Conservation (phyloP, 1,139 yeast species). For the Debaryomyces sp. region DNA sequence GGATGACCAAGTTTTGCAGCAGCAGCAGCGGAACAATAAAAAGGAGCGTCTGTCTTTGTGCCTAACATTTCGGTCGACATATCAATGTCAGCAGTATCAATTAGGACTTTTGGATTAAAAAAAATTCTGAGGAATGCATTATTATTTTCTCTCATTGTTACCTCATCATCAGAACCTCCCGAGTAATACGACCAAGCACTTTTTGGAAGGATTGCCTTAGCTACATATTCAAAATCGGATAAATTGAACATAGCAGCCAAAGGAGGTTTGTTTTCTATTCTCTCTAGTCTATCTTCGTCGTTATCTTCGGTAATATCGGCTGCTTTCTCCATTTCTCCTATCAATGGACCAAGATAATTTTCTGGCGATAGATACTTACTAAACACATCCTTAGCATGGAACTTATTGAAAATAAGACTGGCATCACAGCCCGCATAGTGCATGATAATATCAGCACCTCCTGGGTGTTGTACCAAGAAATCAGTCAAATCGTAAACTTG, state of each 20-base stretch:
- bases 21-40: constrained; percentile 62
- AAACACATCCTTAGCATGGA: constrained; percentile 19
- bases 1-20: constrained; percentile 57
- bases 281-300: constrained; percentile 9
- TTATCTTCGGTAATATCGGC: constrained; percentile 17
- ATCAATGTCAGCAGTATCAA: constrained; percentile 58
- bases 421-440: constrained; percentile 35
- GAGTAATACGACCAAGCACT: constrained; percentile 87
- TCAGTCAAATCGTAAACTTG: constrained; percentile 33
- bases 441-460: constrained; percentile 27
- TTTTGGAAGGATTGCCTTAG: constrained; percentile 65
- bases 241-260: constrained; percentile 29
- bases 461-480: constrained; percentile 28
- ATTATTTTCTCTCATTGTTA: constrained; percentile 81
- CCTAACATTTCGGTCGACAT: constrained; percentile 57
- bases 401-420: constrained; percentile 18
- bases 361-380: constrained; percentile 12
- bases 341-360: constrained; percentile 18
- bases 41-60: constrained; percentile 49
- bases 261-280: constrained; percentile 29
- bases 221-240: constrained; percentile 73
- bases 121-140: constrained; percentile 77
- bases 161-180: constrained; percentile 87
- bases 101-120: constrained; percentile 75
- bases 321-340: constrained; percentile 20